These are phyloP conservation scores for Arabidopsis lyrata DNA, from an alignment of 441 rosid genomes.

Conservation along the genomic window DNA sequence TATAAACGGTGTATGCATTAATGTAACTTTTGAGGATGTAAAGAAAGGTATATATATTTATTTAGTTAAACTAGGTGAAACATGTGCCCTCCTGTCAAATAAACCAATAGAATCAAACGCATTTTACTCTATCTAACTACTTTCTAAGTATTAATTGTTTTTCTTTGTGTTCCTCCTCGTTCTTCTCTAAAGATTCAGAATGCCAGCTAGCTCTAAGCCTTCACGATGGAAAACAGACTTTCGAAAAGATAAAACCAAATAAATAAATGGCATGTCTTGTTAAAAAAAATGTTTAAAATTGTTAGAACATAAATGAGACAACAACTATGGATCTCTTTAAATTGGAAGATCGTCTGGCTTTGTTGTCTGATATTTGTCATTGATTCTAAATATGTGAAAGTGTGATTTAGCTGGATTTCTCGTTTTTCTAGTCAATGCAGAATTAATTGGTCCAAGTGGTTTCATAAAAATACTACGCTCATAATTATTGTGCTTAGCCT, in stretches of 20 bases:
- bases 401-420: conserved; percentile 35
- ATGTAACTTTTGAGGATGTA: conserved; percentile 25
- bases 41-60: background rate
- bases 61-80: conserved; percentile 19
- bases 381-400: conserved; percentile 11
- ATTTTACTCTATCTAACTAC: conserved; percentile 26
- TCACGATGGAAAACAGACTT: conserved; percentile 31
- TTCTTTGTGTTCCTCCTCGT: conserved; percentile 15
- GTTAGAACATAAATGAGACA: conserved; percentile 30
- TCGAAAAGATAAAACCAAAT: background rate
- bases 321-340: conserved; percentile 37
- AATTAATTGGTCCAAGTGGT: conserved; percentile 41
- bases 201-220: conserved; percentile 43
- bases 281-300: background rate
- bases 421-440: conserved; percentile 19
- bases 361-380: conserved; percentile 44
- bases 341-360: conserved; percentile 36
- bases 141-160: background rate
- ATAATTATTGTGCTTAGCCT: conserved; percentile 22
- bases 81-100: conserved; percentile 33
- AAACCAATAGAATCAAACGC: conserved; percentile 16
- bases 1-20: background rate
- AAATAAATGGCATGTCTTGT: conserved; percentile 15
- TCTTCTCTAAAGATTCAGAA: conserved; percentile 37
- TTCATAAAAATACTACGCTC: background rate